These are phyloP conservation scores for Epichloe gansuensis DNA, from an alignment of 2,329 filamentous ascomycete genomes.

Conservation along the genomic window DNA sequence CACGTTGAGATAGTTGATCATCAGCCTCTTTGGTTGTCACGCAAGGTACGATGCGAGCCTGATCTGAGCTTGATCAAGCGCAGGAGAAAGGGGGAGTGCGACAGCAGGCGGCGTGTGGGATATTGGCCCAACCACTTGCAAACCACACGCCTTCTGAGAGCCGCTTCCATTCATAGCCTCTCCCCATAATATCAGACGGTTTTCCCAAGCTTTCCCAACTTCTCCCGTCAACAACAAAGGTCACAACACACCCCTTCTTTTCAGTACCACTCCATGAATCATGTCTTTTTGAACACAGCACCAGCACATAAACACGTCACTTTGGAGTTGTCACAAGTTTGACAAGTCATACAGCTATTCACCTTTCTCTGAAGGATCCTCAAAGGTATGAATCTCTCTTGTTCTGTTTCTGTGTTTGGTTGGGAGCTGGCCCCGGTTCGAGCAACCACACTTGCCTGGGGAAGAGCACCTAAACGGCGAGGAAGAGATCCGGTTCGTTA, in stretches of 20 bases:
- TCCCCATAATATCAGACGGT: neutral
- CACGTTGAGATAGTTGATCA: neutral
- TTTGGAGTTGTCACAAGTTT: neutral
- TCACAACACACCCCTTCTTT: neutral
- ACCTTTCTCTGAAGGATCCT: neutral
- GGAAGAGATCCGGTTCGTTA: neutral
- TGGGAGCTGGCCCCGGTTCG: neutral
- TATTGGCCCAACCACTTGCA: neutral
- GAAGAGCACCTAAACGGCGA: neutral
- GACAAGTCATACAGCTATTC: neutral
- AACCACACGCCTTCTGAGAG: neutral
- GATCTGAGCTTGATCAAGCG: neutral
- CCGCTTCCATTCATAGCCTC: neutral
- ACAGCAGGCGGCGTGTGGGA: neutral
- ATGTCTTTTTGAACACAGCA: neutral
- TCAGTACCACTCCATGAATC: neutral
- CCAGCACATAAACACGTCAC: neutral
- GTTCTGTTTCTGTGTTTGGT: neutral
- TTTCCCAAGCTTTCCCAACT: neutral
- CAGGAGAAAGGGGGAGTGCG: neutral
- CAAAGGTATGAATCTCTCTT: slow-evolving; percentile 2
- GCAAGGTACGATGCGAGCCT: neutral
- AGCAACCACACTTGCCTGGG: neutral
- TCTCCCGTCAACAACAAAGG: neutral
- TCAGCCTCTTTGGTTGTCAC: neutral